phyloP scores from a whole-genome alignment of 2,329 filamentous ascomycete genomes.

The Sporothrix sp. region DNA sequence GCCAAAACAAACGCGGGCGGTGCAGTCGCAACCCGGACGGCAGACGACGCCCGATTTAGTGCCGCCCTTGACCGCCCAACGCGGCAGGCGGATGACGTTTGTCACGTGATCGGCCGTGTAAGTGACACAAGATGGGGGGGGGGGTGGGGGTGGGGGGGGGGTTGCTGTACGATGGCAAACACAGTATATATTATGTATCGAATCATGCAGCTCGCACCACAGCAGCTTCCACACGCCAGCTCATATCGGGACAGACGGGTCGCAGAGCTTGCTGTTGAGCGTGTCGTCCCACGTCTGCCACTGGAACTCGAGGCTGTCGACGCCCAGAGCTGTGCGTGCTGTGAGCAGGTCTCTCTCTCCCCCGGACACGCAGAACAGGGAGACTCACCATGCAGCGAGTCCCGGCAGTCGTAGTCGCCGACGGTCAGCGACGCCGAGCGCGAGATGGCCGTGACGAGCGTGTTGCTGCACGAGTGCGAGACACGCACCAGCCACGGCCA shows the following conservation, averaged over 20 bases:
- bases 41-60: neutral
- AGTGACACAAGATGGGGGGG: no score
- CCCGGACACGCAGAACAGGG: neutral
- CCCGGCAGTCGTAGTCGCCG: neutral
- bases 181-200: no score
- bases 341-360: neutral
- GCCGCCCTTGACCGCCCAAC: slow-evolving; percentile 1
- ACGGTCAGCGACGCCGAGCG: slow-evolving; percentile 5
- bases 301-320: slow-evolving; percentile 9
- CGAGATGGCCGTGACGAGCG: neutral
- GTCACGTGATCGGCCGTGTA: neutral
- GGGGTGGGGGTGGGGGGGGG: no score
- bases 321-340: slow-evolving; percentile 1
- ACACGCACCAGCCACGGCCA: slow-evolving; percentile 8
- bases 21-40: neutral
- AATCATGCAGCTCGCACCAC: no score
- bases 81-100: no score
- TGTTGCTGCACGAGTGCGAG: slow-evolving; percentile 1
- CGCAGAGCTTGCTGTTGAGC: neutral
- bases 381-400: slow-evolving; percentile 2
- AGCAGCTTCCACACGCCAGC: no score
- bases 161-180: no score
- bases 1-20: neutral
- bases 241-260: neutral
- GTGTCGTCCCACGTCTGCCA: slow-evolving; percentile 9